A percentile compares a stretch with the other conserved stretches of the same genome.
Conservation (phyloP, 1,284 basidiomycete genomes). For the Trichosporon sp. region DNA sequence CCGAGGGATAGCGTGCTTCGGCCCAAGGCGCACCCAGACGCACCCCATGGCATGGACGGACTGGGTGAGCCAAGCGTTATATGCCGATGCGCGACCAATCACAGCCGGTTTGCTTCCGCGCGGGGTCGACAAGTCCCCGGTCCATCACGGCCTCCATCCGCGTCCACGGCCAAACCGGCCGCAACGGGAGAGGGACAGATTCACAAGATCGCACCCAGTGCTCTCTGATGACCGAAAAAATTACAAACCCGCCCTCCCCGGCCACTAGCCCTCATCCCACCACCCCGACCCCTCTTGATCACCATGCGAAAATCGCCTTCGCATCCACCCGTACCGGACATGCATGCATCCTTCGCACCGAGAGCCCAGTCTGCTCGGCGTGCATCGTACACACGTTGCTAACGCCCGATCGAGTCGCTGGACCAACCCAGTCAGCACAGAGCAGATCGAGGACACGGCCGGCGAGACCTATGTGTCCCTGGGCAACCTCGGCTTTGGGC, state of each 20-base stretch:
- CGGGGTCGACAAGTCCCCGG: not conserved
- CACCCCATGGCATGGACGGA: no score
- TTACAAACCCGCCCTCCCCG: not conserved
- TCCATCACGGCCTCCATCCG: slow-evolving; percentile 6
- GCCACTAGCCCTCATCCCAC: not conserved
- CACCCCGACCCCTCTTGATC: not conserved
- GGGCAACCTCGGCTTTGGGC: slow-evolving; percentile 4
- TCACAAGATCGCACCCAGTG: not conserved
- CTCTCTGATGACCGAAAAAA: slow-evolving; percentile 8
- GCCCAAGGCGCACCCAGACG: no score
- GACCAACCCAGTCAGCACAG: not conserved
- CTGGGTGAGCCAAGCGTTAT: not conserved
- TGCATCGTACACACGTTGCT: no score
- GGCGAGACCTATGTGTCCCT: not conserved
- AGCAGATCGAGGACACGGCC: slow-evolving; percentile 1
- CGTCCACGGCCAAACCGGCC: not conserved
- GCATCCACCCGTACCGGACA: not conserved
- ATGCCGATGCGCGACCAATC: slow-evolving; percentile 16
- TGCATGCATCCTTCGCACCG: not conserved
- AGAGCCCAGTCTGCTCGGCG: not conserved
- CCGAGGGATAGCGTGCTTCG: not conserved
- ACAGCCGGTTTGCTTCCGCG: not conserved
- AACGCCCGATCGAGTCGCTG: no score
- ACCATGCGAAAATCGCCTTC: not conserved
- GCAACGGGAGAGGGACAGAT: not conserved